Evolutionary conservation across 108 stramenopile species (phyloP), one percentile per base, ranked within the genome.

Genomic region (Aurantiochytrium sp.): DNA sequence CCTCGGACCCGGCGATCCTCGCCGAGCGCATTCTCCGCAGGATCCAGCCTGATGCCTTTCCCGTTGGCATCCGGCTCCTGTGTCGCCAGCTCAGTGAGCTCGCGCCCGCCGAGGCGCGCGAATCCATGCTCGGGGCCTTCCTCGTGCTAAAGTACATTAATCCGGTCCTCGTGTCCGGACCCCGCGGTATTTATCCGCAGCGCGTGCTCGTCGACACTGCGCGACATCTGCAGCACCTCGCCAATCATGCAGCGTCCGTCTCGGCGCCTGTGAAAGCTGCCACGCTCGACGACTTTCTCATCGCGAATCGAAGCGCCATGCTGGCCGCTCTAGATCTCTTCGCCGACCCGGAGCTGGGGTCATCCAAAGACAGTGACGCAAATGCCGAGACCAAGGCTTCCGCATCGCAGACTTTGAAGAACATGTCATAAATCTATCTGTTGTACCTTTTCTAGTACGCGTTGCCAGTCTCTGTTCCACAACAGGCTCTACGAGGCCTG

Each of bases 201-300:
- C 39, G 45, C 6, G n/a, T 48, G 17, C 73, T 81, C 45, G 45
- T 81, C 36, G 73, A 81, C 17, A 24, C 39, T n/a, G 73, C 73
- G 12, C 73, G 73, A 39, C n/a, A 27, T 81, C 24, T 81, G 39
- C 73, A 81, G 45, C 73, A 81, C 45, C n/a, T 81, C 6, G 73
- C 73, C 2, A 81, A 81, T 1, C 59, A 65, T 34, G 50, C 50
- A 52, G 10, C 59, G 59, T 27, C 59, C 15, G 32, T 12, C 10
- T 6, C 32, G 59, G 59, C 59, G 0, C 27, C 10, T 12, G 34
- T 19, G 34, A 65, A 65, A 2, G 10, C 0, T 2, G 59, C 59
- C 10, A 19, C 8, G 8, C 59, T 65, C 19, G 59, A 65, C 59
- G 59, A 15, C 12, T 65, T 65, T 27, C 34, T 65, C 32, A 34